Conservation (phyloP, 768 basidiomycete species). For the Crassisporium funariophilum region DNA sequence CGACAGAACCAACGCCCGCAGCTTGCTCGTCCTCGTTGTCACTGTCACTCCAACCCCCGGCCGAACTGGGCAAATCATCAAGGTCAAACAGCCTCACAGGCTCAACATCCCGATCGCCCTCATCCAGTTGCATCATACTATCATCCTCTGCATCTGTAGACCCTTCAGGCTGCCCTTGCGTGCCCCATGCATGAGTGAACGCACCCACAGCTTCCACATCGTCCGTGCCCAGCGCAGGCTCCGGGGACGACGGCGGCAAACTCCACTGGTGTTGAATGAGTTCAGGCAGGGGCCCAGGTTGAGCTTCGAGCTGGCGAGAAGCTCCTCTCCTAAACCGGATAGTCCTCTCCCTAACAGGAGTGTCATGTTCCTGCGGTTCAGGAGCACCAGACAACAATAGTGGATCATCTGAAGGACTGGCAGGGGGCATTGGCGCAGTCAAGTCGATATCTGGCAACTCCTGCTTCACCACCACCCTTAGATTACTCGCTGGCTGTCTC, state of each 20-base stretch:
- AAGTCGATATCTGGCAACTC: constrained; percentile 68
- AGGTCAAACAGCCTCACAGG: constrained; percentile 33
- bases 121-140: constrained; percentile 33
- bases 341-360: too few relatives aligned
- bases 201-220: constrained; percentile 14
- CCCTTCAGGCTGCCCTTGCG: constrained; percentile 12
- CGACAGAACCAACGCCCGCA: constrained; percentile 9
- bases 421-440: constrained; percentile 59
- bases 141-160: constrained; percentile 21
- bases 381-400: constrained; percentile 56
- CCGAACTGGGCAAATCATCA: constrained; percentile 24
- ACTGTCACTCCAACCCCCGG: constrained; percentile 37
- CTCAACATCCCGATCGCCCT: constrained; percentile 26
- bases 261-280: constrained; percentile 3
- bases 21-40: constrained; percentile 32
- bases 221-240: constrained; percentile 18
- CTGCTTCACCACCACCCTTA: too few relatives aligned
- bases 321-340: too few relatives aligned
- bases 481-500: too few relatives aligned
- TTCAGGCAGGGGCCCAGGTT: too few relatives aligned
- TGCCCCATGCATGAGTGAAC: constrained; percentile 31
- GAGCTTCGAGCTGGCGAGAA: too few relatives aligned
- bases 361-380: constrained; percentile 22
- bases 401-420: constrained; percentile 78
- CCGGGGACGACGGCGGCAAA: constrained; percentile 27